phyloP scores from a whole-genome alignment of 1,284 basidiomycete species.

The Cryptococcus deneoformans region DNA sequence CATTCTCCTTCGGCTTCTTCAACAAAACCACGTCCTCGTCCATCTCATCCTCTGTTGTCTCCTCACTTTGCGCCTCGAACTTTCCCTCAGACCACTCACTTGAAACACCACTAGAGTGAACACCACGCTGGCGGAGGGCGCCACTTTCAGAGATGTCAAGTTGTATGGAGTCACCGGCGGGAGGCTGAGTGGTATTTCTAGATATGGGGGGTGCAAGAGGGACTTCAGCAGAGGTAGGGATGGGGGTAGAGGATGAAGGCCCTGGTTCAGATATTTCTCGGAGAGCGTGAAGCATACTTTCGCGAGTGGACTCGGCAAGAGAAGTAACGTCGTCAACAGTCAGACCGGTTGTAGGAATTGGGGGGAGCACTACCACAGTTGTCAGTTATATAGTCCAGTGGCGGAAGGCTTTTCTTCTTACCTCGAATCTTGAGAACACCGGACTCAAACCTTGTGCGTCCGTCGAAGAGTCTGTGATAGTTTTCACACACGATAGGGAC shows the following conservation, averaged over 20 bases:
- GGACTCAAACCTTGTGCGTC: conserved; percentile 68
- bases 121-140: neutral
- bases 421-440: conserved; percentile 80
- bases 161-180: conserved; percentile 1
- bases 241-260: conserved; percentile 3
- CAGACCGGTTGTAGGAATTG: conserved; percentile 53
- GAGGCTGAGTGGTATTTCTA: neutral
- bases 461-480: conserved; percentile 78
- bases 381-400: conserved; percentile 54
- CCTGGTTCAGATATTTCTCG: conserved; percentile 37
- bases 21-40: conserved; percentile 48
- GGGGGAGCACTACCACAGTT: conserved; percentile 52
- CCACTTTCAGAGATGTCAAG: conserved; percentile 4
- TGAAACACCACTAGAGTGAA: neutral
- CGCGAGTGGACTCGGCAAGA: conserved; percentile 50
- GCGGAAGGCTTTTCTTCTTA: conserved; percentile 59
- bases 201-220: neutral
- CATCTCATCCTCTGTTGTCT: conserved; percentile 48
- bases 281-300: conserved; percentile 50
- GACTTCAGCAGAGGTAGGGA: neutral
- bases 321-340: conserved; percentile 50
- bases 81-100: neutral
- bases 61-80: conserved; percentile 11
- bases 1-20: conserved; percentile 28
- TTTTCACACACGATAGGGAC: conserved; percentile 93